Base-by-base conservation (phyloP, 225 moss, liverwort and hornwort genomes). In the Sphagnum tenellum region DNA sequence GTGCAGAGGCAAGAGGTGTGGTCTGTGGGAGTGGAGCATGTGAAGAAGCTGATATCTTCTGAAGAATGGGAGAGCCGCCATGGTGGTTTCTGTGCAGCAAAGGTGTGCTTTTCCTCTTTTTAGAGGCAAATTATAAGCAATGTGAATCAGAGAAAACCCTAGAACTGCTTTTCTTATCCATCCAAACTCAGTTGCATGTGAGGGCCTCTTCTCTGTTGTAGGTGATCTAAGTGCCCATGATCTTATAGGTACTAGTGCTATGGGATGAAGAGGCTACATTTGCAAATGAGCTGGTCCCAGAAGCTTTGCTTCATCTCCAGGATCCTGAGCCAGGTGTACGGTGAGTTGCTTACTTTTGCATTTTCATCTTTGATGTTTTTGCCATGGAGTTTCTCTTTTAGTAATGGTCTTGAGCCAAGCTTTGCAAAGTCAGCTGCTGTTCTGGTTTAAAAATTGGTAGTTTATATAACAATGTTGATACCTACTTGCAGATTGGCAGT, bases 321-420 rank as follows among this genome's bases (percentile, higher is more conserved):
- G 89, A 90, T 76, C 67, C 78, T 47, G 88, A 90, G 68, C 84
- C 87, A 63, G 79, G 82, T 71, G 89, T 90, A 69, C 82, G 89
- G 89, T 90, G 57, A 74, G 89, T 84, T 71, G 69, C 67, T 68
- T 73, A 65, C 2, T 12, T 54, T 48, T 48, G 65, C 75, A 51
- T 64, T 70, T 71, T 65, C 50, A 56, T 59, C 58, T 29, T 29
- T 29, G 29, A 29, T 29, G 29, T 29, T 29, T 29, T 29, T 29
- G 29, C 29, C 29, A 29, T 0, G 29, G 29, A 29, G 29, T 29
- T 29, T 29, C 29, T 29, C 29, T 29, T 29, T 29, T 29, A 29
- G 29, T 29, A 29, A 29, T 29, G 29, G 29, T 29, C 29, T 29
- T 29, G 29, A 29, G 29, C 29, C 29, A 29, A 1, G 29, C 29